Conservation (phyloP, 2,329 filamentous ascomycete genomes). For the Colletotrichum sp. region DNA sequence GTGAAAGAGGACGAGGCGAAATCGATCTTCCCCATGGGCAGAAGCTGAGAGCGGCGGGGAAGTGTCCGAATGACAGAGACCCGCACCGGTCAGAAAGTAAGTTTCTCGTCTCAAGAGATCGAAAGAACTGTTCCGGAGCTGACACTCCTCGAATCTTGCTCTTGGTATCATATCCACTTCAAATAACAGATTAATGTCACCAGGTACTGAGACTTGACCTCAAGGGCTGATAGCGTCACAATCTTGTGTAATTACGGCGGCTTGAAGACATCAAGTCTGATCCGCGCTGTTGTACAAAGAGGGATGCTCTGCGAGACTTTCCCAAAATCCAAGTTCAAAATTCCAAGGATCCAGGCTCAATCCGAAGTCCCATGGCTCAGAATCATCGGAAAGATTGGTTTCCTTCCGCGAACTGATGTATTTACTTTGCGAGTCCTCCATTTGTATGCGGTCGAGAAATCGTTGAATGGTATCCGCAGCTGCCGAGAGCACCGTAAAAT, state of each 20-base stretch:
- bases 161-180: neutral
- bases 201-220: neutral
- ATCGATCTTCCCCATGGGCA: neutral
- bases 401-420: neutral
- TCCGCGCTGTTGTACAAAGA: neutral
- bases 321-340: neutral
- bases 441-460: neutral
- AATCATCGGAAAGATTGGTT: neutral
- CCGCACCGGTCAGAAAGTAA: neutral
- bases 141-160: neutral
- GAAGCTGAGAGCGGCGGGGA: neutral
- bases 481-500: neutral
- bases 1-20: neutral
- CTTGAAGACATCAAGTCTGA: neutral
- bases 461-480: neutral
- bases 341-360: neutral
- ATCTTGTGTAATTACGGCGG: neutral
- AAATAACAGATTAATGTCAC: neutral
- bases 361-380: neutral
- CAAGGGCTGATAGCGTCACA: neutral
- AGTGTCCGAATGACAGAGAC: neutral
- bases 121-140: neutral
- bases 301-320: neutral
- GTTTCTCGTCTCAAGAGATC: neutral
- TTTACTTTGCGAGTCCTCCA: neutral